Percentiles rank a stretch among this genome's conserved stretches.
phyloP scores from a whole-genome alignment of 345 rosid genomes.

The Melaleuca quinquenervia region DNA sequence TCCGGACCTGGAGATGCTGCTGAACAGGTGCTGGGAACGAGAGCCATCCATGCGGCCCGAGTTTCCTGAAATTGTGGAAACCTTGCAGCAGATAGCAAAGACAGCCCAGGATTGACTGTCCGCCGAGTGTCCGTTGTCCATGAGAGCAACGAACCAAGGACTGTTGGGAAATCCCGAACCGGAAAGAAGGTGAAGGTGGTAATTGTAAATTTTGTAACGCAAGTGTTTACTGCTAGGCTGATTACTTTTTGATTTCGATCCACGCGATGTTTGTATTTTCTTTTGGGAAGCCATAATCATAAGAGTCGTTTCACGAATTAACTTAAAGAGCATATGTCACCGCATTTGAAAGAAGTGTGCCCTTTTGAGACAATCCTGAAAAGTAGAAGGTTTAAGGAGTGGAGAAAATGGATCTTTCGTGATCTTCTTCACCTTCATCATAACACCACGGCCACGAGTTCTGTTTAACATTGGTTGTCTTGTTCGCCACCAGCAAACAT shows the following conservation, averaged over 20 bases:
- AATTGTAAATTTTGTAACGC: neutral
- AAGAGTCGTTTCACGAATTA: neutral
- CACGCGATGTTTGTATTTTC: neutral
- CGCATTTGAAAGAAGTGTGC: neutral
- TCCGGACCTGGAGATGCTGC: constrained; percentile 34
- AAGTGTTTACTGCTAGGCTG: neutral
- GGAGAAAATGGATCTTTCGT: neutral
- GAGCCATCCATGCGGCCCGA: constrained; percentile 52
- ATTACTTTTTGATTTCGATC: neutral
- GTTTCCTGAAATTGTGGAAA: constrained; percentile 39
- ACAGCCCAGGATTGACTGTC: constrained; percentile 6
- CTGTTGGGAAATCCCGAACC: neutral
- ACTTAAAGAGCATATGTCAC: neutral
- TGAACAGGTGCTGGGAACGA: constrained; percentile 54
- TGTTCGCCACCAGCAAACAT: neutral
- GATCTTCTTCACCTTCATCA: neutral
- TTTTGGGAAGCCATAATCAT: neutral
- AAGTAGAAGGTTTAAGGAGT: neutral
- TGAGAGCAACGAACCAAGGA: neutral
- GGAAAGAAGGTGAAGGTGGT: neutral
- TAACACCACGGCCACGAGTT: neutral
- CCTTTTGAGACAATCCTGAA: neutral
- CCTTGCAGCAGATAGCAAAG: constrained; percentile 24
- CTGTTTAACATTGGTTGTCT: neutral
- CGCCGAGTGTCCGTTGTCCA: neutral